phyloP scores from a whole-genome alignment of 495 filamentous ascomycete genomes.

The Evansstolkia leycettana region DNA sequence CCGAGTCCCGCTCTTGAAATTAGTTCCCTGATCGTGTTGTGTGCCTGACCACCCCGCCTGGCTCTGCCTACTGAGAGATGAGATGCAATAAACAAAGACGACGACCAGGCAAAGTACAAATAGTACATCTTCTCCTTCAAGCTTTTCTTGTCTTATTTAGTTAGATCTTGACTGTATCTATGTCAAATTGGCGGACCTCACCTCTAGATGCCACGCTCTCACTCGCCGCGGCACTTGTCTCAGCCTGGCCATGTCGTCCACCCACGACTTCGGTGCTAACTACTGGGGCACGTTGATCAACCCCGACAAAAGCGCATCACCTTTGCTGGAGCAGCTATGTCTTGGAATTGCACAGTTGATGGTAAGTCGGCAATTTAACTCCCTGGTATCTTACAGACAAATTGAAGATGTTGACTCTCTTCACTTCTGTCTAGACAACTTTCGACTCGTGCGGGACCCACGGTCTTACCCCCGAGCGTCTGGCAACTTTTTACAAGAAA shows the following conservation, averaged over 20 bases:
- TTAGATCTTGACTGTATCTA: not conserved
- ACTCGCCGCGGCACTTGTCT: conserved; percentile 6
- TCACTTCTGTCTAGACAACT: conserved; percentile 34
- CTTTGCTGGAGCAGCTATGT: conserved; percentile 64
- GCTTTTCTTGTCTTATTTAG: too few relatives aligned
- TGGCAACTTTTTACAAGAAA: conserved; percentile 77
- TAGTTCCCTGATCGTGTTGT: not conserved
- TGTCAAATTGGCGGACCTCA: not conserved
- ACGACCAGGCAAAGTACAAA: too few relatives aligned
- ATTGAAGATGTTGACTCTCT: conserved; percentile 3
- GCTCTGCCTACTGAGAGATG: not conserved
- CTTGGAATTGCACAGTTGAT: conserved; percentile 69
- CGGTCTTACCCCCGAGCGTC: conserved; percentile 66
- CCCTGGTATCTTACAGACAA: not conserved
- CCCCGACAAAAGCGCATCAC: conserved; percentile 62
- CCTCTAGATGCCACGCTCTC: conserved; percentile 7
- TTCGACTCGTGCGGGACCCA: conserved; percentile 52
- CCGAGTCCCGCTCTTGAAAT: not conserved
- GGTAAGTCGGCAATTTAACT: conserved; percentile 39
- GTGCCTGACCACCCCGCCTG: conserved; percentile 1
- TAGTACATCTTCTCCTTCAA: too few relatives aligned
- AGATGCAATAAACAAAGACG: too few relatives aligned
- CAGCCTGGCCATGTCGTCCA: conserved; percentile 19
- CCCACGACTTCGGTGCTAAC: conserved; percentile 3
- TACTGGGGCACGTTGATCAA: conserved; percentile 84